phyloP scores from a whole-genome alignment of 768 basidiomycete species.

The Psilocybe cubensis region DNA sequence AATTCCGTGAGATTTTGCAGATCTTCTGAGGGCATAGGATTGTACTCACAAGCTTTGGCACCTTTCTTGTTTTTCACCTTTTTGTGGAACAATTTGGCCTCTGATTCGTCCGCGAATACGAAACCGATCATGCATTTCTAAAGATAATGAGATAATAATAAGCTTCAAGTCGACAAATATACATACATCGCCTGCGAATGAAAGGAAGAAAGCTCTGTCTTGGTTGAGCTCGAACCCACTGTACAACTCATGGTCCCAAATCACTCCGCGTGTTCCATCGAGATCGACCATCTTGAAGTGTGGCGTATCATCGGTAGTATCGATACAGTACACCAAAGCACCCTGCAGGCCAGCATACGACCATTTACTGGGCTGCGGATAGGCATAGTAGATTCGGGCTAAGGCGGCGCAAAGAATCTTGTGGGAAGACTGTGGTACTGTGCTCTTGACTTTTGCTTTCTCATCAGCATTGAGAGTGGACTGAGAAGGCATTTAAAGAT shows the following conservation, averaged over 20 bases:
- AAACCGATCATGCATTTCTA: constrained; percentile 92
- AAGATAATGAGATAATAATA: constrained; percentile 4
- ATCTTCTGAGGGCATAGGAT: background rate
- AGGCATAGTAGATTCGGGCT: constrained; percentile 89
- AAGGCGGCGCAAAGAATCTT: constrained; percentile 86
- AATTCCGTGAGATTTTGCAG: constrained; percentile 10
- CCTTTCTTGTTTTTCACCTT: constrained; percentile 76
- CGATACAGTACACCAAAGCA: constrained; percentile 72
- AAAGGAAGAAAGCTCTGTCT: constrained; percentile 91
- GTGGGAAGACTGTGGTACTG: constrained; percentile 56
- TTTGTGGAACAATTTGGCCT: constrained; percentile 86
- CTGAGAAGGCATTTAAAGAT: constrained; percentile 67
- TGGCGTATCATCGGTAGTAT: constrained; percentile 57
- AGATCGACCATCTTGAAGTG: constrained; percentile 85
- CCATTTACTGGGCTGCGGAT: constrained; percentile 80
- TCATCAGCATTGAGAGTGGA: constrained; percentile 75
- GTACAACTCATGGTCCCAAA: constrained; percentile 95
- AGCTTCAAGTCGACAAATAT: constrained; percentile 1
- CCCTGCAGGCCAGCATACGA: constrained; percentile 88
- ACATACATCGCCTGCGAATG: constrained; percentile 91
- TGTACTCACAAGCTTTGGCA: constrained; percentile 49
- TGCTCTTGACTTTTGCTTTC: constrained; percentile 73
- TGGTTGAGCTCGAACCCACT: constrained; percentile 78
- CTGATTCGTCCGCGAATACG: constrained; percentile 85
- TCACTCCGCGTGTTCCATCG: constrained; percentile 79